These are phyloP conservation scores for Fusarium camptoceras DNA, from an alignment of 2,329 filamentous ascomycete species.

Conservation along the genomic window DNA sequence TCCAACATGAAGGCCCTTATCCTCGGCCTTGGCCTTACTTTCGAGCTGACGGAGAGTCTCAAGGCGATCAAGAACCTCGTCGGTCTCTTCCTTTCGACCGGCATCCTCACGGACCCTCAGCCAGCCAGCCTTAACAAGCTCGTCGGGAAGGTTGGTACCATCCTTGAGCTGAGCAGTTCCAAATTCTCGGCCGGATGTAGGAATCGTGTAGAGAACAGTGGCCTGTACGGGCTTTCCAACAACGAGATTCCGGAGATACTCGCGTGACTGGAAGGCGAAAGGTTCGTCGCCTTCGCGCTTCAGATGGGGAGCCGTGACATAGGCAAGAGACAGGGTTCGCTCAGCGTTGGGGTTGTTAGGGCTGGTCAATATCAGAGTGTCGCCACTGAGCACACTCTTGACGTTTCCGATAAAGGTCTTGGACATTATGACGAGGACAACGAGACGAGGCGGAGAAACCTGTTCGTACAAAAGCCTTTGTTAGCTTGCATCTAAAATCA, in stretches of 20 bases:
- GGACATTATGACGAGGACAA: slow-evolving; percentile 56
- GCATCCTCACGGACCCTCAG: slow-evolving; percentile 94
- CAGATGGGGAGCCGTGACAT: slow-evolving; percentile 88
- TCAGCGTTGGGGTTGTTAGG: slow-evolving; percentile 85
- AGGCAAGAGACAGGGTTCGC: slow-evolving; percentile 89
- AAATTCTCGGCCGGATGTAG: slow-evolving; percentile 87
- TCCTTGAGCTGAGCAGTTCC: slow-evolving; percentile 82
- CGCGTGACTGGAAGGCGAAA: slow-evolving; percentile 93
- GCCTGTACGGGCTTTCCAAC: slow-evolving; percentile 91
- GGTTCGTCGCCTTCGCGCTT: slow-evolving; percentile 91
- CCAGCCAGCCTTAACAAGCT: slow-evolving; percentile 89
- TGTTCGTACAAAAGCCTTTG: slow-evolving; percentile 13
- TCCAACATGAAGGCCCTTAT: slow-evolving; percentile 83
- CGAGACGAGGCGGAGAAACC: slow-evolving; percentile 39
- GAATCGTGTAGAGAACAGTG: slow-evolving; percentile 87
- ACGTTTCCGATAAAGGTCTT: slow-evolving; percentile 77
- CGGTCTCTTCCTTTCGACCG: slow-evolving; percentile 87
- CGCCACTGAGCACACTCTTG: slow-evolving; percentile 94
- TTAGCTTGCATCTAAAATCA: slow-evolving; percentile 25
- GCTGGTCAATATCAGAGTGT: slow-evolving; percentile 87
- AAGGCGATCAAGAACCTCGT: slow-evolving; percentile 77
- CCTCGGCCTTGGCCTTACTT: slow-evolving; percentile 79
- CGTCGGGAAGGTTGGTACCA: slow-evolving; percentile 82
- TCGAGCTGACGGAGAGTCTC: slow-evolving; percentile 84
- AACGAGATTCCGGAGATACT: slow-evolving; percentile 84